Conservation (phyloP, 257 asterid species). For the Petunia axillaris region DNA sequence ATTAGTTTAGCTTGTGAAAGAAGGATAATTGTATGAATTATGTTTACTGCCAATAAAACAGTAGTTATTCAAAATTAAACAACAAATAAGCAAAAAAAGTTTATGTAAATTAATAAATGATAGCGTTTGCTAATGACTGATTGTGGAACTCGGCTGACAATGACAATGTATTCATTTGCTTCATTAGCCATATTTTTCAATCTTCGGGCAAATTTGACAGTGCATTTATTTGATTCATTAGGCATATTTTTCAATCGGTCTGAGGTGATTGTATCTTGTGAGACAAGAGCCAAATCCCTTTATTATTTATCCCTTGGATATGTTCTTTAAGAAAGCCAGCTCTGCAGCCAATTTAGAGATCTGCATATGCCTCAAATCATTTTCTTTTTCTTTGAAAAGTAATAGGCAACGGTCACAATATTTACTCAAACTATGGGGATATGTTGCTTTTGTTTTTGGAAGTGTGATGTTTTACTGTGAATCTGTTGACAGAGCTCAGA, state of each 20-base stretch:
- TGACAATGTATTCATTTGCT: not conserved
- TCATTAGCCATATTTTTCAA: not conserved
- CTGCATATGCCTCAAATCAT: not conserved
- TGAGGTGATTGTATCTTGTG: not conserved
- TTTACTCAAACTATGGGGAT: not conserved
- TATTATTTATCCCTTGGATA: not conserved
- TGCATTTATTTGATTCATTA: not conserved
- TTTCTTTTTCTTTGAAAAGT: not conserved
- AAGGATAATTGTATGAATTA: not conserved
- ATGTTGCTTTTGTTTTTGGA: not conserved
- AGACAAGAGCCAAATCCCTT: no score
- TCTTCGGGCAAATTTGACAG: not conserved
- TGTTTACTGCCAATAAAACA: not conserved
- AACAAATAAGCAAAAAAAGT: not conserved
- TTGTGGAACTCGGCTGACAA: not conserved
- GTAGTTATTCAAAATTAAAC: not conserved
- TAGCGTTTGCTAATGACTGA: not conserved
- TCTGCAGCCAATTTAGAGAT: not conserved
- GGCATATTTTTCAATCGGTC: not conserved
- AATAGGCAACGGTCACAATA: not conserved
- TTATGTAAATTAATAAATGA: not conserved
- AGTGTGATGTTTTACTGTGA: conserved; percentile 10
- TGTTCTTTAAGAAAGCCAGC: not conserved
- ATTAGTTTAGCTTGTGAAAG: not conserved
- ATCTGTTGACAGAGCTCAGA: conserved; percentile 67